A percentile compares a stretch with the other conserved stretches of the same genome.
phyloP scores from a whole-genome alignment of 73 alveolate species.

The Effrenium voratum region DNA sequence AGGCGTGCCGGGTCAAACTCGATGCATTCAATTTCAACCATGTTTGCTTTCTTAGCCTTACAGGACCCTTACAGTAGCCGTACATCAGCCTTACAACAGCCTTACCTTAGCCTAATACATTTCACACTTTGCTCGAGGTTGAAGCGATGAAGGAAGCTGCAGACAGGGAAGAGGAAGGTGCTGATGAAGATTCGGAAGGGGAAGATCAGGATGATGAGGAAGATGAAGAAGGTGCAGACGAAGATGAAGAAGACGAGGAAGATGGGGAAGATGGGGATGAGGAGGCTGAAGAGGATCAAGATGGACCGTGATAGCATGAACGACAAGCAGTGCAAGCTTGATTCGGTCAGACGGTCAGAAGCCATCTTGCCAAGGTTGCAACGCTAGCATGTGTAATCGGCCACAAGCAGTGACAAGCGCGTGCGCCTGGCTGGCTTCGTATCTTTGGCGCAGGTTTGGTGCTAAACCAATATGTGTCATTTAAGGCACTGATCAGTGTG shows the following conservation, averaged over 20 bases:
- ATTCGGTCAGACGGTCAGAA: too few relatives aligned
- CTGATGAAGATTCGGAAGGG: not conserved
- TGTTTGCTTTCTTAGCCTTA: not conserved
- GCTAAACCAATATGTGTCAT: too few relatives aligned
- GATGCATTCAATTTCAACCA: not conserved
- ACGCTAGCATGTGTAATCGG: not conserved
- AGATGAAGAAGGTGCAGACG: not conserved
- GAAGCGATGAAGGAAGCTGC: slow-evolving; percentile 67
- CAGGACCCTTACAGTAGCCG: not conserved
- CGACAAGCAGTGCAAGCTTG: not conserved
- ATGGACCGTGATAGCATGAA: not conserved
- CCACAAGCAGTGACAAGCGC: not conserved
- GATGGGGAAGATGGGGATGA: not conserved
- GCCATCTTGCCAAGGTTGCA: too few relatives aligned
- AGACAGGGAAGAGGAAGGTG: slow-evolving; percentile 39
- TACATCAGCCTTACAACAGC: not conserved
- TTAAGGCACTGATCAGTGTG: too few relatives aligned
- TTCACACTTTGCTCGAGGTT: slow-evolving; percentile 25
- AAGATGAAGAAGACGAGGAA: not conserved
- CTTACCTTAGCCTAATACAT: not conserved
- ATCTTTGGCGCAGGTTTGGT: too few relatives aligned
- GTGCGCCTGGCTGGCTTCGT: too few relatives aligned
- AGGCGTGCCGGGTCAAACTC: slow-evolving; percentile 1
- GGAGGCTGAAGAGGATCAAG: slow-evolving; percentile 14
- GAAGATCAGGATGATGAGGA: not conserved